These are phyloP conservation scores for Striga hermonthica DNA, from an alignment of 305 asterid species.

Conservation along the genomic window DNA sequence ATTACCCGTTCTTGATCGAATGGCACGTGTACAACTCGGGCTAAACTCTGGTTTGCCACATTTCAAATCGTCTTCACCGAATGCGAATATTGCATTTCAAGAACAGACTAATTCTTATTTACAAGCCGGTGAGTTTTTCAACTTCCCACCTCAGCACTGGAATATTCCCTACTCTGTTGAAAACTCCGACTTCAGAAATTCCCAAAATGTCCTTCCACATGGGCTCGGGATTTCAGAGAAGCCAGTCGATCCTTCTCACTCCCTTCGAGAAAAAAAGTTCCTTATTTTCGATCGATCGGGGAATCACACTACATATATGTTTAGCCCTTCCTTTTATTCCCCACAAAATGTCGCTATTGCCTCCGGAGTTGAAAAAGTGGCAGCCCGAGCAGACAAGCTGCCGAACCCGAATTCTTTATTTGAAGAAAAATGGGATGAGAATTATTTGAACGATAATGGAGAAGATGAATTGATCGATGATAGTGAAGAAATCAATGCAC, in stretches of 20 bases:
- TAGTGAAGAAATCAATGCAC: constrained; percentile 72
- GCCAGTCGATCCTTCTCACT: neutral
- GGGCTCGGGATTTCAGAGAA: neutral
- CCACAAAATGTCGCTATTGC: constrained; percentile 9
- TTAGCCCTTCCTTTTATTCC: constrained; percentile 38
- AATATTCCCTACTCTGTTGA: constrained; percentile 33
- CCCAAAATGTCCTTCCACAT: constrained; percentile 33
- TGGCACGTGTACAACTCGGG: constrained; percentile 41
- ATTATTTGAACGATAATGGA: constrained; percentile 40
- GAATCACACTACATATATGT: constrained; percentile 49
- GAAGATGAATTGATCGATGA: constrained; percentile 53
- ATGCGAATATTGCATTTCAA: constrained; percentile 18
- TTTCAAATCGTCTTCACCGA: constrained; percentile 30
- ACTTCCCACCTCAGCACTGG: neutral
- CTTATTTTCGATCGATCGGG: constrained; percentile 71
- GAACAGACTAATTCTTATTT: too few relatives aligned
- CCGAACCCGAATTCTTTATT: constrained; percentile 26
- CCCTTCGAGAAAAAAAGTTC: constrained; percentile 44
- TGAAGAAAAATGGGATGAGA: constrained; percentile 40
- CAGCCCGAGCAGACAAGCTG: constrained; percentile 26
- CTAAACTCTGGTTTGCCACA: constrained; percentile 39
- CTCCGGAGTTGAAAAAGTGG: constrained; percentile 22
- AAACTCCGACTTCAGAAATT: constrained; percentile 22
- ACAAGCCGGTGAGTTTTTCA: too few relatives aligned
- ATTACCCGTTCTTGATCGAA: constrained; percentile 38